Base-by-base conservation (phyloP, 371 early-diverging fungal species). In the Mortierella sp. region DNA sequence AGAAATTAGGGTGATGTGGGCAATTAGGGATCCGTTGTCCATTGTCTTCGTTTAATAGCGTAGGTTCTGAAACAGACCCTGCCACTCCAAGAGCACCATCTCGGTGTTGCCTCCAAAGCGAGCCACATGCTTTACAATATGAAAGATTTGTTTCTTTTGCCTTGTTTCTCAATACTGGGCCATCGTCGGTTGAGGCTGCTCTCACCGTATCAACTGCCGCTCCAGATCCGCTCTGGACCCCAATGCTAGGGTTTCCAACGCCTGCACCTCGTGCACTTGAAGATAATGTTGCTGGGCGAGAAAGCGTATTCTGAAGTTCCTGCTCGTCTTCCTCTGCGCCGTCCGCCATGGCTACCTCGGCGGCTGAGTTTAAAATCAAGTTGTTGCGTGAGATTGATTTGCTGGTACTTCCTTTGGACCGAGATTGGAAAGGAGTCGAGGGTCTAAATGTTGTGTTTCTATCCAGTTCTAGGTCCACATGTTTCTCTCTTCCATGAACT, bases 381-480 rank as follows among this genome's bases (percentile, higher is more conserved):
- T 68, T 63, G 51, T 71, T 66, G n/a, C 66, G 59, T 28, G 65
- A 40, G 19, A 55, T 56, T 19, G 54, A 59, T 29, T 61, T 69
- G 55, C 47, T 75, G 37, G 34, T 37, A 42, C 66, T 57, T 32
- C 68, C 22, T 42, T 66, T 74, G 35, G 71, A 55, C 37, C 72
- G 65, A 28, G 72, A 40, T 26, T 73, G 67, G 59, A 75, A 58
- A 3, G 73, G 68, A 1, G 60, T 75, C 26, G 69, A 37, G 2
- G 78, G 60, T 31, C 82, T 77, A 59, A 95, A 95, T 43, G 87
- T 86, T 1, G 96, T 96, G 66, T 93, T 90, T 35, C 94, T 85
- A 77, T 96, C 96, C 32, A 97, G 78, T 72, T 95, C 94, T 53
- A 97, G 77, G 68, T 96, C 97, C 37, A 94, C 88, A 31, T 86